These are phyloP conservation scores for Podaxis pistillaris DNA, from an alignment of 768 basidiomycete species.

Conservation along the genomic window DNA sequence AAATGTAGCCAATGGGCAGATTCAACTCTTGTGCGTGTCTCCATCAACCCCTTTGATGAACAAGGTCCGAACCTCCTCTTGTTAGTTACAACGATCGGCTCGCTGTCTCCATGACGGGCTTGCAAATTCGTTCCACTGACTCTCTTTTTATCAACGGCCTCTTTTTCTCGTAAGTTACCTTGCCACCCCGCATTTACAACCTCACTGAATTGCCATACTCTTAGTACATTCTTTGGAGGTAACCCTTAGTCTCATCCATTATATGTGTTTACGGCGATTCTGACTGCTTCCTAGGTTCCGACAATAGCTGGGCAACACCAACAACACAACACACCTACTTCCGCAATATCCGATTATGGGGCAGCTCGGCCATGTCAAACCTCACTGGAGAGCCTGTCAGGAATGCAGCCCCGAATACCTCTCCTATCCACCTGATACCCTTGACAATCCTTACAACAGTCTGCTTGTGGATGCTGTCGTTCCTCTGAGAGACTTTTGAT, in stretches of 20 bases:
- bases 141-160: conserved; percentile 62
- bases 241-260: conserved; percentile 3
- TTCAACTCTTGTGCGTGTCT: conserved; percentile 61
- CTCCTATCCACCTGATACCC: background rate
- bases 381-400: conserved; percentile 33
- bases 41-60: background rate
- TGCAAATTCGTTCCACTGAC: conserved; percentile 60
- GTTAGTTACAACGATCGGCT: conserved; percentile 67
- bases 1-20: conserved; percentile 69
- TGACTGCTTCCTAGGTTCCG: conserved; percentile 43
- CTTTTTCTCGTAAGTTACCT: conserved; percentile 66
- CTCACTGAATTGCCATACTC: conserved; percentile 1
- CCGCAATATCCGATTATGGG: conserved; percentile 71
- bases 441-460: conserved; percentile 1
- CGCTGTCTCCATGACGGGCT: conserved; percentile 55
- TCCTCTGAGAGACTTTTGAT: background rate
- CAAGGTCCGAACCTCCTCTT: background rate
- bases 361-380: conserved; percentile 48
- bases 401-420: conserved; percentile 20
- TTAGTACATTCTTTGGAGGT: conserved; percentile 83
- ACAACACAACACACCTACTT: conserved; percentile 69
- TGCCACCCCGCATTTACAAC: background rate
- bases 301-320: conserved; percentile 71
- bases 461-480: background rate
- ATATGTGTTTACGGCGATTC: background rate